A percentile compares a stretch with the other conserved stretches of the same genome.
Conservation (phyloP, 2,329 filamentous ascomycete species). For the Calonectria pseudoreteaudii region DNA sequence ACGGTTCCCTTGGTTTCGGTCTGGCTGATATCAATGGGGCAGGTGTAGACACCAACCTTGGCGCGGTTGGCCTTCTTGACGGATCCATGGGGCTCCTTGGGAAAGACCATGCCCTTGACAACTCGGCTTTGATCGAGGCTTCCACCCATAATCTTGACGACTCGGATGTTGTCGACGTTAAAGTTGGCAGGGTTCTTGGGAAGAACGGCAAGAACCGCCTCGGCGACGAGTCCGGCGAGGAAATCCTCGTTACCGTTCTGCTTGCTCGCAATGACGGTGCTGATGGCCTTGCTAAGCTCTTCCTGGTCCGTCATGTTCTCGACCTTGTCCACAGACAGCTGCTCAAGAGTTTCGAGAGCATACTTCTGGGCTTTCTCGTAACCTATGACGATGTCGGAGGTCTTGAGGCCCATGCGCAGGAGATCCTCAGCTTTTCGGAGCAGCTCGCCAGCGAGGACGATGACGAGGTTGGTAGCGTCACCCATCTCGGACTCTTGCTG, state of each 20-base stretch:
- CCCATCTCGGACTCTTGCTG: slow-evolving; percentile 99
- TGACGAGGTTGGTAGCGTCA: slow-evolving; percentile 97
- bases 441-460: slow-evolving; percentile 93
- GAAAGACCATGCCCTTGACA: slow-evolving; percentile 98
- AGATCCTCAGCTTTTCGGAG: slow-evolving; percentile 97
- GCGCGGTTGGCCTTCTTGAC: slow-evolving; percentile 93
- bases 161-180: slow-evolving; percentile 98
- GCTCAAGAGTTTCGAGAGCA: slow-evolving; percentile 86
- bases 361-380: slow-evolving; percentile 96
- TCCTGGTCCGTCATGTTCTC: slow-evolving; percentile 82
- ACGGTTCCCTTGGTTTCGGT: slow-evolving; percentile 99
- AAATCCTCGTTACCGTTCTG: slow-evolving; percentile 94
- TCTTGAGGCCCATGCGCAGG: slow-evolving; percentile 95
- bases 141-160: slow-evolving; percentile 99
- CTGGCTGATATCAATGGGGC: slow-evolving; percentile 93
- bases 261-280: slow-evolving; percentile 96
- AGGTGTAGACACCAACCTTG: slow-evolving; percentile 97
- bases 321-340: slow-evolving; percentile 91
- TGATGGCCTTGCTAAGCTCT: slow-evolving; percentile 94
- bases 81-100: slow-evolving; percentile 90
- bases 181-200: slow-evolving; percentile 97
- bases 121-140: slow-evolving; percentile 94
- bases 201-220: slow-evolving; percentile 86
- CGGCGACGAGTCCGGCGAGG: slow-evolving; percentile 87
- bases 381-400: slow-evolving; percentile 95